These are phyloP conservation scores for Fusarium odoratissimum DNA, from an alignment of 2,329 filamentous ascomycete genomes.

Conservation along the genomic window DNA sequence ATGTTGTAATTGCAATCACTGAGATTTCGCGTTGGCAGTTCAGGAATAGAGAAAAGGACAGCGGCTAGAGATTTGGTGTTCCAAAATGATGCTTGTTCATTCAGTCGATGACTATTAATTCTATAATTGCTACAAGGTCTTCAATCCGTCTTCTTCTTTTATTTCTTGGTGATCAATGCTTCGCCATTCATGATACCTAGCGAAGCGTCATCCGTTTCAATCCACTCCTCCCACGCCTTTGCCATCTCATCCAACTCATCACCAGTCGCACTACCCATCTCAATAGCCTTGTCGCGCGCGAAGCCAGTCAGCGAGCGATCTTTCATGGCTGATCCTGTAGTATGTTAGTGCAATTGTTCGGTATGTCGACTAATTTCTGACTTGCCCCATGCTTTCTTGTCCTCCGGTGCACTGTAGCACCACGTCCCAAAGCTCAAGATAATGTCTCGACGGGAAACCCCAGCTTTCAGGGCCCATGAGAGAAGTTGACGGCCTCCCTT, in stretches of 20 bases:
- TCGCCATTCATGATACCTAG: conserved; percentile 48
- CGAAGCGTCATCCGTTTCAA: conserved; percentile 42
- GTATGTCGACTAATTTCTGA: neutral
- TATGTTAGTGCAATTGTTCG: neutral
- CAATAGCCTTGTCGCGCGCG: conserved; percentile 41
- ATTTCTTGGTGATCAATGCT: conserved; percentile 41
- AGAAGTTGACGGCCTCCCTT: conserved; percentile 46
- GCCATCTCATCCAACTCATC: conserved; percentile 45
- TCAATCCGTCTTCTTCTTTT: neutral
- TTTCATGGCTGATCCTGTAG: conserved; percentile 43
- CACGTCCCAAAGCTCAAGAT: conserved; percentile 45
- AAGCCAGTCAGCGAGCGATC: conserved; percentile 41
- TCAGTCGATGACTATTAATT: neutral
- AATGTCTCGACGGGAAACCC: conserved; percentile 38
- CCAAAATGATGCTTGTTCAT: neutral
- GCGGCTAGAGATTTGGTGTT: neutral
- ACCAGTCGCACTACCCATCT: conserved; percentile 41
- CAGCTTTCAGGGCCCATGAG: conserved; percentile 44
- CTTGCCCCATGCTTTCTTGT: conserved; percentile 46
- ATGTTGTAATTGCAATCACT: conserved; percentile 59
- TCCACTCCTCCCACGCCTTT: conserved; percentile 46
- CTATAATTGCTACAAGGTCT: neutral
- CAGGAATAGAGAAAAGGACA: neutral
- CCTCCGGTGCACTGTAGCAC: conserved; percentile 44
- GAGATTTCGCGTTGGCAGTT: neutral